phyloP scores from a whole-genome alignment of 1,139 yeast species.

The Eremothecium sinecaudum region DNA sequence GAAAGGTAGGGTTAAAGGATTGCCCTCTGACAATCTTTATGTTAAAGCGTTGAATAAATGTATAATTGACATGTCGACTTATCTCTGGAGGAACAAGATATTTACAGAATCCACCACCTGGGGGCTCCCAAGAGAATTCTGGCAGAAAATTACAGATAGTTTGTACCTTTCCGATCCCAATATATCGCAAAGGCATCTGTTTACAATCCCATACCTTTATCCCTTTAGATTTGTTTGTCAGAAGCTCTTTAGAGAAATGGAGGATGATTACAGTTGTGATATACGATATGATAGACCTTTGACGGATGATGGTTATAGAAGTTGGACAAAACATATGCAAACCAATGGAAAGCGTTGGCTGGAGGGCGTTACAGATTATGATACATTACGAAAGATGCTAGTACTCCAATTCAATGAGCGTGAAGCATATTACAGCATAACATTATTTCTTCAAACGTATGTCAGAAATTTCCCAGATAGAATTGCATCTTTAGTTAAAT shows the following conservation, averaged over 20 bases:
- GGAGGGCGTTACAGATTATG: conserved; percentile 26
- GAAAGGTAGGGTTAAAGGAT: neutral
- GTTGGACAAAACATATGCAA: conserved; percentile 11
- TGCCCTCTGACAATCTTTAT: neutral
- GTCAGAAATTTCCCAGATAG: conserved; percentile 36
- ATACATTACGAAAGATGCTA: conserved; percentile 36
- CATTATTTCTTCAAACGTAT: conserved; percentile 40
- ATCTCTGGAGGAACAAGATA: conserved; percentile 53
- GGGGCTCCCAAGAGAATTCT: conserved; percentile 4
- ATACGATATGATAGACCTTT: conserved; percentile 41
- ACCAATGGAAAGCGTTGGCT: conserved; percentile 31
- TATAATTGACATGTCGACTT: conserved; percentile 52
- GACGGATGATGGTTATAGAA: conserved; percentile 19
- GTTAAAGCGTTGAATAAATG: conserved; percentile 4
- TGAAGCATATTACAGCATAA: conserved; percentile 37
- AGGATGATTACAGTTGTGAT: conserved; percentile 34
- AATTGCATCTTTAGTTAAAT: too few relatives aligned
- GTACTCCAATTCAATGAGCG: conserved; percentile 31
- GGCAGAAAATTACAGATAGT: conserved; percentile 13
- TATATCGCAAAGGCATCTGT: conserved; percentile 33
- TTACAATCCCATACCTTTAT: conserved; percentile 48
- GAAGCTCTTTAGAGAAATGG: conserved; percentile 39
- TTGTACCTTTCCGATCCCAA: conserved; percentile 33
- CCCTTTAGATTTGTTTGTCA: conserved; percentile 43
- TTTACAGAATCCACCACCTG: conserved; percentile 17